Base-by-base conservation (phyloP, 257 asterid genomes). In the Misopates orontium region DNA sequence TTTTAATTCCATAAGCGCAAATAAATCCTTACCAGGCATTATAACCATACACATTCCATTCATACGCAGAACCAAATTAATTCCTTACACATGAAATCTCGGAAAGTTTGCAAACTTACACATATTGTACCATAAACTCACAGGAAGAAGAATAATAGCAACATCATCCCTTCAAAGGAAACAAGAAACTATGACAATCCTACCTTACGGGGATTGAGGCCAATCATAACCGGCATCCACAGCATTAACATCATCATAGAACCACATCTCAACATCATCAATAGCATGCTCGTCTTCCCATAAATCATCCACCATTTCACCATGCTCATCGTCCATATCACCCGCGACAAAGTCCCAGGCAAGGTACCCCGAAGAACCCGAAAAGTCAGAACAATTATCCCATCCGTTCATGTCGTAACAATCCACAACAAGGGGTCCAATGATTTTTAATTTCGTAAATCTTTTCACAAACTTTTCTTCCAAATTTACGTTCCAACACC, bases 401-500 rank as follows among this genome's bases (percentile, higher is more conserved):
- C 88, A 86, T 0, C 80, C 85, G 15, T 70, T 77, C 70, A 66
- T 42, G 32, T 81, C 87, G n/a, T 84, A 83, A 66, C 71, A 77
- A 64, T 86, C 95, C 12, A 78, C 62, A 0, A 88, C 80, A 13
- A 48, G 66, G 3, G 96, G 97, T 8, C 98, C 98, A 0, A 85
- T 64, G 10, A 92, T 81, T 66, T 80, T 85, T 72, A 92, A 13
- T 65, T 69, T 71, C 0, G 79, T 70, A 66, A 80, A 85, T 50
- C 62, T 66, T 62, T 89, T 81, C 75, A 85, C 22, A 25, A 82
- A 79, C 60, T 77, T 75, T 16, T 78, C 84, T 0, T 89, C 95
- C 55, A 91, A 57, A 40, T 82, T 72, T 62, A 91, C 98, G 8
- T 79, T 62, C 95, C 96, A 89, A 62, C 98, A 91, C 1, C 98